These are phyloP conservation scores for Rhodotorula diobovata DNA, from an alignment of 768 basidiomycete species.

Conservation along the genomic window DNA sequence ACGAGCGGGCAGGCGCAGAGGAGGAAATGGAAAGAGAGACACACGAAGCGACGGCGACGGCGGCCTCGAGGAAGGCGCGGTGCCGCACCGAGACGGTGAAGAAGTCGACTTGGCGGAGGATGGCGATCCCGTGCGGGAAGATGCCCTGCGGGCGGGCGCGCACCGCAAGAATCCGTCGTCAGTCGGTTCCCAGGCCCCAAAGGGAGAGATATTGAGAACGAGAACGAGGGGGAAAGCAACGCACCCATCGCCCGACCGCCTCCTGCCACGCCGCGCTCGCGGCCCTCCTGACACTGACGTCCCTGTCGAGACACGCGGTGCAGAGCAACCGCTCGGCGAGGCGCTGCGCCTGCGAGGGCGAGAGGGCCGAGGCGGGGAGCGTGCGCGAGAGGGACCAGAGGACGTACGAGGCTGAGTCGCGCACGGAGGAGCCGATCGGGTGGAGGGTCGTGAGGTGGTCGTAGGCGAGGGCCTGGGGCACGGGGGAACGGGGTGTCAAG, in stretches of 20 bases:
- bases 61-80: conserved; percentile 54
- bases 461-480: conserved; percentile 75
- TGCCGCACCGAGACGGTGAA: conserved; percentile 82
- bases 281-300: conserved; percentile 87
- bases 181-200: background rate
- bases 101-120: conserved; percentile 86
- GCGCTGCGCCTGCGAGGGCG: conserved; percentile 60
- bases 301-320: conserved; percentile 83
- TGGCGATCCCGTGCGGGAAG: conserved; percentile 90
- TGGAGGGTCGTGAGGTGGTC: conserved; percentile 87
- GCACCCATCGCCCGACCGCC: conserved; percentile 85
- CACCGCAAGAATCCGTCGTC: too few relatives aligned
- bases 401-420: conserved; percentile 90
- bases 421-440: conserved; percentile 87
- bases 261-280: conserved; percentile 98
- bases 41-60: conserved; percentile 24
- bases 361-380: conserved; percentile 53
- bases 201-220: conserved; percentile 1
- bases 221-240: conserved; percentile 42
- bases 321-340: conserved; percentile 70
- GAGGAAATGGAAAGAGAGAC: background rate
- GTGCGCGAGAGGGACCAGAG: conserved; percentile 89
- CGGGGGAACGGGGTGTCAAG: too few relatives aligned
- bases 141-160: conserved; percentile 58
- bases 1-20: too few relatives aligned